These are phyloP conservation scores for Phytophthora hybrid DNA, from an alignment of 352 stramenopile species.

Conservation along the genomic window DNA sequence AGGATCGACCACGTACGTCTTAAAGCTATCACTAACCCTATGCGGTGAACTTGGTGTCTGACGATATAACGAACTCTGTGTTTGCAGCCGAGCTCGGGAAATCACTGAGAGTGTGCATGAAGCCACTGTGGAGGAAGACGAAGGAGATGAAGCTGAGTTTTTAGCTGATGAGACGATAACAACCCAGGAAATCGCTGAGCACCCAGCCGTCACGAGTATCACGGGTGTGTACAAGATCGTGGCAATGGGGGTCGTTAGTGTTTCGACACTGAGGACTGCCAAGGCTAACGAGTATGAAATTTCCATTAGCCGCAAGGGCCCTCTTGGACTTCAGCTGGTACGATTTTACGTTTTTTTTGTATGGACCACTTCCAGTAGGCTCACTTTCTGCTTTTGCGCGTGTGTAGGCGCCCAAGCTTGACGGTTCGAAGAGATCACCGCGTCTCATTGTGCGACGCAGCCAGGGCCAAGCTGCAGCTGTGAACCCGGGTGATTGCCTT, in stretches of 20 bases:
- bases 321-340: slow-evolving; percentile 78
- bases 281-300: slow-evolving; percentile 89
- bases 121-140: slow-evolving; percentile 46
- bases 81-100: slow-evolving; percentile 50
- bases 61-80: neutral
- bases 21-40: neutral
- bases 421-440: slow-evolving; percentile 57
- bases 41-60: neutral
- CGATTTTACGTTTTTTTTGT: slow-evolving; percentile 13
- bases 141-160: slow-evolving; percentile 58
- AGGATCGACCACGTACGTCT: slow-evolving; percentile 76
- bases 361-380: neutral
- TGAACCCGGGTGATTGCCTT: slow-evolving; percentile 85
- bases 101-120: slow-evolving; percentile 51
- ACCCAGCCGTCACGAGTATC: slow-evolving; percentile 80
- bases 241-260: slow-evolving; percentile 79
- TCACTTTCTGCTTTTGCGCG: slow-evolving; percentile 14
- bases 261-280: slow-evolving; percentile 75
- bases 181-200: slow-evolving; percentile 67
- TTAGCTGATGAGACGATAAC: slow-evolving; percentile 80
- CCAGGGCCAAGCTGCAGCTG: slow-evolving; percentile 69
- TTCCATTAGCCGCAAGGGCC: slow-evolving; percentile 61
- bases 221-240: slow-evolving; percentile 86
- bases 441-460: slow-evolving; percentile 83
- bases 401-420: slow-evolving; percentile 52